These are phyloP conservation scores for Blastobotrys raffinosifermentans DNA, from an alignment of 1,139 yeast genomes.

Conservation along the genomic window DNA sequence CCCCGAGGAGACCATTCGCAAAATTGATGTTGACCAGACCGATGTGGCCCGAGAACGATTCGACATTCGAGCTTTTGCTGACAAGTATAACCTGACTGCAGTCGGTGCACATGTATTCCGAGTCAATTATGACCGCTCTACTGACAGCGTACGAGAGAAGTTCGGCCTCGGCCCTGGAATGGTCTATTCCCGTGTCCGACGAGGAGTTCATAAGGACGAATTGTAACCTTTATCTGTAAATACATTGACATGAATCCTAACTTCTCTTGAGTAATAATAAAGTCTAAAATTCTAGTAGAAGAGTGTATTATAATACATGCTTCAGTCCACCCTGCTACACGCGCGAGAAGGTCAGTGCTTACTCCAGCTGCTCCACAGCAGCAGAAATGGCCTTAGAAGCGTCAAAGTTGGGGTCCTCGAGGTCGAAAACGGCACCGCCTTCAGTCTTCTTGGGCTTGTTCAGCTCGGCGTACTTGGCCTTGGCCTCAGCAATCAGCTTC, in stretches of 20 bases:
- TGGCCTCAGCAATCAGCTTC: conserved; percentile 79
- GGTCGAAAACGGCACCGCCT: conserved; percentile 49
- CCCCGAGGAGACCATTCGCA: conserved; percentile 14
- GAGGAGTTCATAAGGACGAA: neutral
- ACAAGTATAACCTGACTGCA: conserved; percentile 50
- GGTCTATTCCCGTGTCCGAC: conserved; percentile 38
- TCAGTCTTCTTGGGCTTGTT: conserved; percentile 40
- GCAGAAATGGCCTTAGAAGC: conserved; percentile 44
- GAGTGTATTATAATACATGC: neutral
- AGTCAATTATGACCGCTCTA: conserved; percentile 73
- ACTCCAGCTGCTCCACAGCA: conserved; percentile 25
- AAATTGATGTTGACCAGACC: conserved; percentile 16
- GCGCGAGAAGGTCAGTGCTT: neutral
- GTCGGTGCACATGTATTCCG: conserved; percentile 95
- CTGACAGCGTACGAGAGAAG: conserved; percentile 56
- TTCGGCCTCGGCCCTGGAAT: conserved; percentile 72
- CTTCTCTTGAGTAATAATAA: no score
- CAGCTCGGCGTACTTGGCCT: conserved; percentile 71
- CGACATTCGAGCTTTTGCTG: conserved; percentile 65
- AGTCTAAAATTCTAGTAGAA: neutral
- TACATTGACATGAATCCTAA: no score
- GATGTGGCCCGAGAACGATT: conserved; percentile 44
- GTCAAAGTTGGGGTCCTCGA: conserved; percentile 90
- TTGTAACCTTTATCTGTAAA: neutral
- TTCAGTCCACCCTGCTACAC: no score